Evolutionary conservation across 495 filamentous ascomycete genomes (phyloP).

Genomic region (Apiosordaria backusii): DNA sequence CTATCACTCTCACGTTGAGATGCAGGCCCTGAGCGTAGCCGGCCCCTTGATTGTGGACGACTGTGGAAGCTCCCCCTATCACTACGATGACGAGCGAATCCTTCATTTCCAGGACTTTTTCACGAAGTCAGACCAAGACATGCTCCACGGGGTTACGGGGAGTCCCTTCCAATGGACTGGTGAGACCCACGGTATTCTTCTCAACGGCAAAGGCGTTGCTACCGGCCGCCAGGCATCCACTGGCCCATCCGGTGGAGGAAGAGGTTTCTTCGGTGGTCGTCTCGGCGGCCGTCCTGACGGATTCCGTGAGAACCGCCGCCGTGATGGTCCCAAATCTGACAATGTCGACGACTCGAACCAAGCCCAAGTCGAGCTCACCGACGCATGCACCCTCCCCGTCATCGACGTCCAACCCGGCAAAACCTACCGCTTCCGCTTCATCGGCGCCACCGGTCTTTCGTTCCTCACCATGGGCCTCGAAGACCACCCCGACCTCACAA

Average conservation of each 20-base stretch:
- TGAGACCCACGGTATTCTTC: conserved; percentile 47
- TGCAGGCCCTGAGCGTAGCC: conserved; percentile 51
- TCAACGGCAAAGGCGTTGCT: conserved; percentile 46
- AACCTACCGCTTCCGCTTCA: conserved; percentile 56
- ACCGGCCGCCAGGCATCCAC: conserved; percentile 26
- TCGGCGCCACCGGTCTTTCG: conserved; percentile 52
- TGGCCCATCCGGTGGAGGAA: conserved; percentile 31
- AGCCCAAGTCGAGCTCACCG: conserved; percentile 27
- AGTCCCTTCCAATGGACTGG: conserved; percentile 44
- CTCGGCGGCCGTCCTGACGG: conserved; percentile 2
- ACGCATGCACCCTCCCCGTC: conserved; percentile 43
- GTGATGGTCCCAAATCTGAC: background rate
- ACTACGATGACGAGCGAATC: conserved; percentile 56
- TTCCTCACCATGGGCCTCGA: conserved; percentile 50
- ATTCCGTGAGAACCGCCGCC: background rate
- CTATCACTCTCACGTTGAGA: conserved; percentile 58
- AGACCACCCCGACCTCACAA: conserved; percentile 44
- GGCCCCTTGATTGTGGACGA: conserved; percentile 57
- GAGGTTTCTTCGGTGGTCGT: conserved; percentile 20
- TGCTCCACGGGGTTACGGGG: conserved; percentile 39
- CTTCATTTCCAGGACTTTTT: conserved; percentile 53
- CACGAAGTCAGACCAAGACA: conserved; percentile 39
- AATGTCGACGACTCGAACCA: background rate
- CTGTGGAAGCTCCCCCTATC: conserved; percentile 39
- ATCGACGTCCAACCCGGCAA: conserved; percentile 55